A percentile compares a stretch with the other conserved stretches of the same genome.
Evolutionary conservation across 2,329 filamentous ascomycete genomes (phyloP).

Genomic region (Thermomyces lanuginosus): DNA sequence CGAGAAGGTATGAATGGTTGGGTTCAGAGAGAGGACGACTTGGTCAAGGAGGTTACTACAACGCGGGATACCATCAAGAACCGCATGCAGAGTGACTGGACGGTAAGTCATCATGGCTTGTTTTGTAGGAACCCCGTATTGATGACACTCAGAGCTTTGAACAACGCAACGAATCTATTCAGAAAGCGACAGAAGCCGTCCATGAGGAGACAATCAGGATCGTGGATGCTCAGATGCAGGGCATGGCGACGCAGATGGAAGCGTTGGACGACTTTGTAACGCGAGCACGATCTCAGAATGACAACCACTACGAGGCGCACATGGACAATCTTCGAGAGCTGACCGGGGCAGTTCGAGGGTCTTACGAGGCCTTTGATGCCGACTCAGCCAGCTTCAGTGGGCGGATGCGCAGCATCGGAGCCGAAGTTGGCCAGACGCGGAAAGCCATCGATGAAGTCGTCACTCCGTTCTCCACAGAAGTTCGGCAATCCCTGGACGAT

Average conservation of each 20-base stretch:
- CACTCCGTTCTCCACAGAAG: constrained; percentile 39
- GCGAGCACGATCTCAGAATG: constrained; percentile 65
- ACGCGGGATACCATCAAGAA: constrained; percentile 65
- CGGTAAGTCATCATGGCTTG: constrained; percentile 32
- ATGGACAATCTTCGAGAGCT: constrained; percentile 48
- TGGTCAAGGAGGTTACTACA: constrained; percentile 54
- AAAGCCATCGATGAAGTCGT: constrained; percentile 43
- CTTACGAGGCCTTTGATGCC: constrained; percentile 52
- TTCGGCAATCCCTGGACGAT: constrained; percentile 53
- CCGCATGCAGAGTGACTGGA: constrained; percentile 76
- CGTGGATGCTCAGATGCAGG: constrained; percentile 73
- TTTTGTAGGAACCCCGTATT: constrained; percentile 9
- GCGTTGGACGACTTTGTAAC: constrained; percentile 82
- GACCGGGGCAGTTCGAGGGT: constrained; percentile 51
- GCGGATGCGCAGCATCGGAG: constrained; percentile 51
- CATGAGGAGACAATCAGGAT: constrained; percentile 81
- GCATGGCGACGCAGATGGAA: constrained; percentile 76
- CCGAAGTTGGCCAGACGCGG: constrained; percentile 48
- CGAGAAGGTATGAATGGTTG: constrained; percentile 57
- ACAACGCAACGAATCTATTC: constrained; percentile 66
- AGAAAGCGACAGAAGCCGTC: constrained; percentile 67
- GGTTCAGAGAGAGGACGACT: constrained; percentile 49
- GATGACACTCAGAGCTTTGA: constrained; percentile 44
- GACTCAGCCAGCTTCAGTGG: constrained; percentile 55
- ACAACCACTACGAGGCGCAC: constrained; percentile 56